Conservation (phyloP, 2,329 filamentous ascomycete genomes). For the Microsporum audouinii region DNA sequence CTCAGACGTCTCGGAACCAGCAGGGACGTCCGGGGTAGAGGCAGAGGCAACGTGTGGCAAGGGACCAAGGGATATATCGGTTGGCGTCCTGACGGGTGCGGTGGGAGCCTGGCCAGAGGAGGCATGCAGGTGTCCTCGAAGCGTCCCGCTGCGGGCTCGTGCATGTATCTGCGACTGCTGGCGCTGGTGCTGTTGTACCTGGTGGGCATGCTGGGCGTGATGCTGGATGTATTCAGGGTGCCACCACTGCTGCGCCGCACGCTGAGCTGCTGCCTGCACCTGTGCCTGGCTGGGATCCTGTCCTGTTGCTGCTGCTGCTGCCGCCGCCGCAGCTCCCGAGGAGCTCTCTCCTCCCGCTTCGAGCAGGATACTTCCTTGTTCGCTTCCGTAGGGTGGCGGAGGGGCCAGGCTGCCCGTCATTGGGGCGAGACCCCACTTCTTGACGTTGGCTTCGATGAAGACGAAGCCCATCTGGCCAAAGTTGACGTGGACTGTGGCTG, state of each 20-base stretch:
- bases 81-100: constrained; percentile 79
- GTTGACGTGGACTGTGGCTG: constrained; percentile 87
- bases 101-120: constrained; percentile 59
- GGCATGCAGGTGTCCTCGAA: constrained; percentile 45
- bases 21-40: constrained; percentile 55
- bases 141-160: constrained; percentile 65
- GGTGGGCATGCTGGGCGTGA: constrained; percentile 7
- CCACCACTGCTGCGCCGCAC: not conserved
- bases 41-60: constrained; percentile 55
- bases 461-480: constrained; percentile 97
- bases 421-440: constrained; percentile 96
- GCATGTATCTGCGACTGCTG: constrained; percentile 41
- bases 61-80: constrained; percentile 88
- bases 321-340: not conserved
- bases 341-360: constrained; percentile 56
- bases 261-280: not conserved
- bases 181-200: not conserved
- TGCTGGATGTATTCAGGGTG: constrained; percentile 28
- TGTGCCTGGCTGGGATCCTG: not conserved
- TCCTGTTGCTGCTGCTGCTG: not conserved
- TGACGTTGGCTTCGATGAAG: constrained; percentile 98
- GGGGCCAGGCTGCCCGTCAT: constrained; percentile 92
- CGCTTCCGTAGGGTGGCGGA: constrained; percentile 90
- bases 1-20: constrained; percentile 32
- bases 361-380: constrained; percentile 89